Evolutionary conservation across 139 green algal species (phyloP), one percentile per base, ranked within the genome.

Genomic region (Spirogloea muscicola): DNA sequence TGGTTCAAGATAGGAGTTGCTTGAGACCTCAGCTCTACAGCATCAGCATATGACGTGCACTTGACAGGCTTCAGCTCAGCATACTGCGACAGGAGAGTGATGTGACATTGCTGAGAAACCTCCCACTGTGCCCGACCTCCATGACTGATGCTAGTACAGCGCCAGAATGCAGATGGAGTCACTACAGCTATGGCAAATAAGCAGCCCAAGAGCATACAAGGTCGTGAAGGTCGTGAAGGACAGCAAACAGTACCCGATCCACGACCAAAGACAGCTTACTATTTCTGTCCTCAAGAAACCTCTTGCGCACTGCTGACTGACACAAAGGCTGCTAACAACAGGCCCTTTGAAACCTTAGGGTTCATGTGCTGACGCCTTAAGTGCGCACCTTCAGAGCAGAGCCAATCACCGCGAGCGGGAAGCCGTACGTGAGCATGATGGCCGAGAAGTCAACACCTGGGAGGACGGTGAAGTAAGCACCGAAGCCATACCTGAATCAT

Each of bases 361-460:
- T 52, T 52, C 44, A 27, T 13, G 13, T 13, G 52, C 10, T 18
- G 52, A 25, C 13, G 52, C 33, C n/a, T n/a, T n/a, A n/a, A n/a
- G n/a, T n/a, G n/a, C n/a, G 5, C 6, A 79, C 70, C 70, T 85
- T 90, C 27, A 98, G 86, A 1, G 94, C 94, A 77, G 96, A 96
- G 29, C 94, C 94, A 44, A 98, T 89, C 41, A 98, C 69, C 6
- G 83, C 80, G 55, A 97, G 89, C 21, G 92, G 92, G 81, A 99
- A 99, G 51, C 95, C 95, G 64, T 98, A 98, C 55, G 98, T 94
- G 42, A 98, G 88, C 68, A 97, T 74, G 9, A 98, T 55, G 1
- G 91, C 86, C 0, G 92, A 95, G 0, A 96, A 49, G 48, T 94
- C 89, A 10, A 67, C 83, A 1, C 95, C 94, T 0, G 94, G 94